Evolutionary conservation across 257 asterid species (phyloP), one percentile per base, ranked within the genome.

Genomic region (Nicotiana tabacum): DNA sequence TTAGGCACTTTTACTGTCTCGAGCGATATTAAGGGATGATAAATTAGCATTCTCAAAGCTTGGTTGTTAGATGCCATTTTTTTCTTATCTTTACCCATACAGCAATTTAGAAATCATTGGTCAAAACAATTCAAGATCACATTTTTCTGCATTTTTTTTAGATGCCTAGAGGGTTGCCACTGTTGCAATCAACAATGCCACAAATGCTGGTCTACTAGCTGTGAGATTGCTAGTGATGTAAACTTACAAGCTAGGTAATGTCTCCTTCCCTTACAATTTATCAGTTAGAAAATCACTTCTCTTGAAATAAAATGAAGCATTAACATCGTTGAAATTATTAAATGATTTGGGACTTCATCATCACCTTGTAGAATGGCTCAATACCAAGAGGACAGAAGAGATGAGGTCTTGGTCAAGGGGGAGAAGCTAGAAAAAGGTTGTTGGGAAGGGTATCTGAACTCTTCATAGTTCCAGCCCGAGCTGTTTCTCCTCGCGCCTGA

Each of bases 81-180:
- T 9, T 24, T 35, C 77, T 60, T 79, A 65, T 12, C 39, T 77
- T 11, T 30, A 5, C 30, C 21, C 33, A 0, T 5, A 37, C 70
- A 7, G 29, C 56, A 32, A 32, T 69, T 37, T 55, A n/a, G 39
- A 39, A 57, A 39, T 18, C n/a, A 9, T 69, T 2, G 33, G 57
- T 69, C 57, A 21, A 39, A 72, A 35, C 21, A 51, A 18, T 64
- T 21, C 76, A 48, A 24, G 66, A 48, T 51, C 30, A 68, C 64
- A 27, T 85, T 33, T 32, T 32, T 2, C 33, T 32, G 33, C 82
- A n/a, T 55, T 64, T 35, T 24, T 24, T 60, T 24, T 81, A 96
- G 99, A 96, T 96, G 99, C 99, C 99, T 18, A 94, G 97, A 87
- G 98, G 98, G 98, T 96, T 72, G 27, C 99, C 30, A 96, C 99